Evolutionary conservation across 441 rosid genomes (phyloP), one percentile per base, ranked within the genome.

Genomic region (Populus hybrid): DNA sequence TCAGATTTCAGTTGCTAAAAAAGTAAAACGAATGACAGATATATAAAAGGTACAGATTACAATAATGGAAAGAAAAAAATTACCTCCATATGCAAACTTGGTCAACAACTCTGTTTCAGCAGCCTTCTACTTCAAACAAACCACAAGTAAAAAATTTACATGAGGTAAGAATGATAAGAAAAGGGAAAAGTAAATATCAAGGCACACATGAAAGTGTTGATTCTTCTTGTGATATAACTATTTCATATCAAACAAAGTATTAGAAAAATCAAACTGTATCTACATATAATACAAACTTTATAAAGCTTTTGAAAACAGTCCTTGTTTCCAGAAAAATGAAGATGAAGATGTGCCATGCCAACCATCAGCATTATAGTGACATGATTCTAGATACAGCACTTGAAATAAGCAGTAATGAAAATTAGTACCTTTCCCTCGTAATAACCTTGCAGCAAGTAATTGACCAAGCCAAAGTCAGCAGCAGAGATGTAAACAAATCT

Each of bases 81-180:
- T 83, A 93, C 98, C 98, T 84, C 93, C 97, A 76, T 91, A 94
- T 31, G 95, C 89, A 83, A 89, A 96, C 85, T 89, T 93, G 63
- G 92, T 90, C 83, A 91, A 87, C 77, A 96, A 83, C 86, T 96
- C 97, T 1, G 97, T 92, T 82, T 96, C 99, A 63, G 98, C 93
- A 82, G 97, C 97, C 83, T 89, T 91, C 98, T 96, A 83, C 73
- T 76, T 63, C 82, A 83, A 81, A 82, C 64, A 78, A 76, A 64
- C 82, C 38, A 10, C 24, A 80, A 73, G 64, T 16, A 74, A 78
- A 14, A 73, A 26, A 33, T 6, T 33, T 33, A 6, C 9, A 76
- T 40, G 9, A 68, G 74, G 63, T 36, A 12, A 38, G 24, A 33
- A 33, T 59, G 10, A 74, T 50, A 14, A 1, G 35, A 23, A 71